Evolutionary conservation across 139 green algal species (phyloP), one percentile per base, ranked within the genome.

Genomic region (Klebsormidium nitens): DNA sequence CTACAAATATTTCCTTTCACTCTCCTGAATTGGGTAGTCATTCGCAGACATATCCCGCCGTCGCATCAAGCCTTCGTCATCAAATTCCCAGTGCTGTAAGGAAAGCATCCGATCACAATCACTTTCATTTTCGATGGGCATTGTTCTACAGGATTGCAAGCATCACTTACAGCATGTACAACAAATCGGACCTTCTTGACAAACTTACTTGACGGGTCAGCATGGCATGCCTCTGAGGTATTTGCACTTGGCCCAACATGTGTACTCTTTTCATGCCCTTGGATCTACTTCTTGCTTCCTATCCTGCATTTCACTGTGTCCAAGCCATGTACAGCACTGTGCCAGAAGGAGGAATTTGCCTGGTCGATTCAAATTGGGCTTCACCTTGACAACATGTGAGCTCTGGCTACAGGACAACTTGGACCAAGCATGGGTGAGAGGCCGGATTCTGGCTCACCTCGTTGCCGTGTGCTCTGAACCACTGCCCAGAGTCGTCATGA

Each of bases 391-490:
- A n/a, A n/a, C n/a, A n/a, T n/a, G n/a, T n/a, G n/a, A n/a, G n/a
- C n/a, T n/a, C n/a, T n/a, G n/a, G n/a, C n/a, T n/a, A n/a, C n/a
- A n/a, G n/a, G n/a, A 62, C 55, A 11, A 36, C 8, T 36, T 6
- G 55, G 31, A 8, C 46, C 23, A 39, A 28, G 28, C 58, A 44
- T 5, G 55, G 8, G 31, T 8, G 55, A 28, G 8, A 11, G 14
- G 55, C 8, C 8, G 11, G 17, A 57, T 84, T 85, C 56, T 85
- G 61, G 78, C 77, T 79, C 32, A 81, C 72, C 69, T 88, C 84
- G 57, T 89, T 89, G 31, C 84, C 84, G 64, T 89, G 74, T 1
- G 82, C 74, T 5, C 84, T 46, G 40, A 57, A 85, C 82, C 84
- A 88, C 57, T 85, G 69, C 0, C 78, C 77, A 3, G 56, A 79